Evolutionary conservation across 345 rosid species (phyloP).

Genomic region (Psidium friedrichsthalianum): DNA sequence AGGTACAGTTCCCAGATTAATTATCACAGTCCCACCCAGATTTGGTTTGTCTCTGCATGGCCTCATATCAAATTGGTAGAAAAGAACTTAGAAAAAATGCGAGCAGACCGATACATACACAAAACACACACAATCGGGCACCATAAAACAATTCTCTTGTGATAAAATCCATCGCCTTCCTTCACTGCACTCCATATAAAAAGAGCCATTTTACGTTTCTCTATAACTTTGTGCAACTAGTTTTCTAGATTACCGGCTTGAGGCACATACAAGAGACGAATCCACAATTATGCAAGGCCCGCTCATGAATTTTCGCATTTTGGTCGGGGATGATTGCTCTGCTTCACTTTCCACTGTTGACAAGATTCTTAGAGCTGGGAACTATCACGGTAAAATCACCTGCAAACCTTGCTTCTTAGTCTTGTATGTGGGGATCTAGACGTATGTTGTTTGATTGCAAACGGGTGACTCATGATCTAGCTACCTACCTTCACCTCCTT

Average conservation of each 20-base stretch:
- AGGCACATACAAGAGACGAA: neutral
- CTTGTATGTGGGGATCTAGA: neutral
- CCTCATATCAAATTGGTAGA: neutral
- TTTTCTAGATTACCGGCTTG: neutral
- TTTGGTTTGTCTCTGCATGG: too few relatives aligned
- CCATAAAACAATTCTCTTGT: neutral
- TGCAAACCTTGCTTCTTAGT: neutral
- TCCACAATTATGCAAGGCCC: neutral
- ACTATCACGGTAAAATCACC: conserved; percentile 26
- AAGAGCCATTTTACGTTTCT: neutral
- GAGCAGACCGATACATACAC: neutral
- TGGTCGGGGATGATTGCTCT: conserved; percentile 60
- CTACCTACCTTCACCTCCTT: neutral
- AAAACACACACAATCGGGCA: neutral
- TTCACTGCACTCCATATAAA: neutral
- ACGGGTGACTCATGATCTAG: neutral
- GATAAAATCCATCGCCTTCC: neutral
- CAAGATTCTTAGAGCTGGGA: conserved; percentile 26
- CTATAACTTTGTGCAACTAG: neutral
- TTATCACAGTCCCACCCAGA: too few relatives aligned
- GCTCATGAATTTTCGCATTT: conserved; percentile 14
- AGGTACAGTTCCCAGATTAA: too few relatives aligned
- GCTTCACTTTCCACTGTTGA: conserved; percentile 28
- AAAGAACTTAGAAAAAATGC: neutral
- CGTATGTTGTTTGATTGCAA: neutral